Evolutionary conservation across 441 rosid genomes (phyloP), one percentile per base, ranked within the genome.

Genomic region (Croton setiger): DNA sequence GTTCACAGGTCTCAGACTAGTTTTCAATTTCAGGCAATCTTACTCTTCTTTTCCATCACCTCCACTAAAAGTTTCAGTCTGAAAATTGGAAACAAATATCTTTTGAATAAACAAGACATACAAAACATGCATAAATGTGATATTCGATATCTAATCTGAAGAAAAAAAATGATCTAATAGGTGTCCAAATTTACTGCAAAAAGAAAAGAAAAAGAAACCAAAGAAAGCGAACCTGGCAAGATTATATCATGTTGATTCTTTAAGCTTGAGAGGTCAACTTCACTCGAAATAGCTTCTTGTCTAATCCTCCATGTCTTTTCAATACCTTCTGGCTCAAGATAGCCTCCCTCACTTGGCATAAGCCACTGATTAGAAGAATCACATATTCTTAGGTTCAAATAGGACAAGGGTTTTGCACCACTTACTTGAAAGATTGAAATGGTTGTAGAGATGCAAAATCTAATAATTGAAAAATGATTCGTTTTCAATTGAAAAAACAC

Each of bases 291-390:
- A 11, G 84, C 67, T 15, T 84, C 85, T 75, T 95, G 99, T 72
- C 69, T 85, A 72, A 92, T 73, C 72, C 84, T 82, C 92, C 90
- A 88, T 64, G 97, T 87, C 83, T 86, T 95, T 68, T 95, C 97
- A 71, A 88, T 64, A 69, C 96, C 97, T 15, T 95, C 98, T 12
- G 92, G 70, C 85, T 86, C 99, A 76, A 95, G 81, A 85, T 77
- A 89, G 5, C 96, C 91, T 71, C 88, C 93, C 63, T 81, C 82
- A 72, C 82, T 89, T 0, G 99, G 94, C 80, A 85, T 64, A 74
- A 92, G 98, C 98, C 98, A 95, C 99, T 95, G 74, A 64, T 74
- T 63, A 63, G 41, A 67, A 79, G 58, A 43, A 72, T 53, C 80
- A 61, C 53, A 68, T 41, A 61, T 48, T 39, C 68, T 31, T 61